Percentiles rank a stretch among this genome's conserved stretches.
Evolutionary conservation across 805 yeast genomes (phyloP).

Genomic region (Tetrapisispora arboricola): DNA sequence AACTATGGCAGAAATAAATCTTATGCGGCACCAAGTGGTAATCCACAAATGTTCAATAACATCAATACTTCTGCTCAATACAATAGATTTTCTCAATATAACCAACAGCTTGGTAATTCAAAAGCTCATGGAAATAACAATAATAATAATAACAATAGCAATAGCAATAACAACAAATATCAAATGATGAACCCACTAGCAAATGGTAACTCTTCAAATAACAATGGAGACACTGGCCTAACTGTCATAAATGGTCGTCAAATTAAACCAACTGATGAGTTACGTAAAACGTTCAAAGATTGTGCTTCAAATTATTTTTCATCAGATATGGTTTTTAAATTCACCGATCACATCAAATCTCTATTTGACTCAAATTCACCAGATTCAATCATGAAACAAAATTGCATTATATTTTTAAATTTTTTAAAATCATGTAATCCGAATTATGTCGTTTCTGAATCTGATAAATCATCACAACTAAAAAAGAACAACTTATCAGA

Average conservation of each 20-base stretch:
- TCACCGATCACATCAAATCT: constrained; percentile 30
- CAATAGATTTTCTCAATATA: constrained; percentile 2
- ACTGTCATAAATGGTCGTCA: constrained; percentile 34
- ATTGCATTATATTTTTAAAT: constrained; percentile 25
- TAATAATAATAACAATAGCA: not conserved
- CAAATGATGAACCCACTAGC: not conserved
- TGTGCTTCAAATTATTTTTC: constrained; percentile 48
- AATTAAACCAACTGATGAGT: constrained; percentile 49
- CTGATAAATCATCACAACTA: constrained; percentile 25
- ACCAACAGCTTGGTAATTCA: not conserved
- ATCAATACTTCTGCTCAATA: constrained; percentile 1
- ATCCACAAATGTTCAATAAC: not conserved
- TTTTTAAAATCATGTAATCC: constrained; percentile 36
- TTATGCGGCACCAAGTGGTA: not conserved
- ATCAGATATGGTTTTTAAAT: constrained; percentile 30
- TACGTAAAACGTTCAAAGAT: constrained; percentile 37
- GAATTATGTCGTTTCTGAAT: constrained; percentile 26
- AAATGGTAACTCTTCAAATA: not conserved
- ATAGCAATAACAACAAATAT: not conserved
- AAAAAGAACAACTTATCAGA: not conserved
- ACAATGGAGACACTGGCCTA: constrained; percentile 42
- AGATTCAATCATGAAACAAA: constrained; percentile 10
- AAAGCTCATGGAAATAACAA: not conserved
- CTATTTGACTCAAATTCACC: constrained; percentile 3
- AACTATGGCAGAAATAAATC: not conserved